Evolutionary conservation across 2,329 filamentous ascomycete genomes (phyloP).

Genomic region (Paracoccidioides brasiliensis): DNA sequence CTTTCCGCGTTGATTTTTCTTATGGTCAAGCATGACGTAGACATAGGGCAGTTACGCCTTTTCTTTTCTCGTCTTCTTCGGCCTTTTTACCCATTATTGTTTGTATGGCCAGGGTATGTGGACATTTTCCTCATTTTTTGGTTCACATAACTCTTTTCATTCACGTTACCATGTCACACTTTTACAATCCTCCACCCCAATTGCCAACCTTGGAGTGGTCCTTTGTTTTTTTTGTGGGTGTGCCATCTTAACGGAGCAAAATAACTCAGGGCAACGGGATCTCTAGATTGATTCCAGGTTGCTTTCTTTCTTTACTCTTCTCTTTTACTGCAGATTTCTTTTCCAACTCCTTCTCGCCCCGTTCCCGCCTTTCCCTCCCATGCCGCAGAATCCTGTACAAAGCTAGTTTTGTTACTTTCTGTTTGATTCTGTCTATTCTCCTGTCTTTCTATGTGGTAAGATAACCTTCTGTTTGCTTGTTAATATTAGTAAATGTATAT

Average conservation of each 20-base stretch:
- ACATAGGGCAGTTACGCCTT: slow-evolving; percentile 1
- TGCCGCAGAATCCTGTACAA: background rate
- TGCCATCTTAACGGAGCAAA: background rate
- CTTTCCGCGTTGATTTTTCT: slow-evolving; percentile 7
- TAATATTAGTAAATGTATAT: background rate
- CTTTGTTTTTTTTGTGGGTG: background rate
- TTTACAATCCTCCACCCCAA: background rate
- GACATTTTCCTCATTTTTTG: background rate
- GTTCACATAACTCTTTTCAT: background rate
- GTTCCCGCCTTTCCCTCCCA: background rate
- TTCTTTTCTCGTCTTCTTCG: background rate
- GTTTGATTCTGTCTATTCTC: background rate
- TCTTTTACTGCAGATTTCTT: background rate
- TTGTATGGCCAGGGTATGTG: background rate
- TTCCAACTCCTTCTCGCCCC: background rate
- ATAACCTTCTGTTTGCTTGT: background rate
- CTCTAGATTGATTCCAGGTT: slow-evolving; percentile 10
- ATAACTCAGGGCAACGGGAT: background rate
- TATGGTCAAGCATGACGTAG: background rate
- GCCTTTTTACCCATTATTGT: background rate
- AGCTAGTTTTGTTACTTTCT: background rate
- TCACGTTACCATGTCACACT: background rate
- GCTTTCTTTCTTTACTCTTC: slow-evolving; percentile 12
- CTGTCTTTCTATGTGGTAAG: background rate
- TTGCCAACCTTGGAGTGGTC: background rate